phyloP scores from a whole-genome alignment of 2,329 filamentous ascomycete genomes.

The Neonectria hederae region DNA sequence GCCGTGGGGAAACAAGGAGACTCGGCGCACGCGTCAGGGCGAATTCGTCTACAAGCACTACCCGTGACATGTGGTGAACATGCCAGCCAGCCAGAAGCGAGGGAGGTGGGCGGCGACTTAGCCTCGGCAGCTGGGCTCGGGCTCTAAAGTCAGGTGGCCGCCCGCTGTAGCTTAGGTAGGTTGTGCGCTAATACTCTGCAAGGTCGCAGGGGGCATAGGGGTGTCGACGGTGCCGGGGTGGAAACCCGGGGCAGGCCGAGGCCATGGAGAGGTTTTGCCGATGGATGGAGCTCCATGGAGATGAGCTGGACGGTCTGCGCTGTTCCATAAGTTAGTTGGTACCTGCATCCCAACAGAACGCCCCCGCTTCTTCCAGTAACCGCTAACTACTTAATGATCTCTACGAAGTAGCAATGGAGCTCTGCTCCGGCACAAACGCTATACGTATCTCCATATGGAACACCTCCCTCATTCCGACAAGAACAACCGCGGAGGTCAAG shows the following conservation, averaged over 20 bases:
- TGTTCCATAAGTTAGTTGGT: no score
- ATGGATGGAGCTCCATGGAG: conserved; percentile 11
- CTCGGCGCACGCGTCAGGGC: conserved; percentile 40
- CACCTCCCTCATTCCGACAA: conserved; percentile 19
- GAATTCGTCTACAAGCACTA: conserved; percentile 31
- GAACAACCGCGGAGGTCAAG: conserved; percentile 6
- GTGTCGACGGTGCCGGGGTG: conserved; percentile 23
- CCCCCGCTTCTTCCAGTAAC: conserved; percentile 1
- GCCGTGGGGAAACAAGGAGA: conserved; percentile 26
- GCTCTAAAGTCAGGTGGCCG: conserved; percentile 29
- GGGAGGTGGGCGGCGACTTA: conserved; percentile 33
- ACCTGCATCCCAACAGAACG: conserved; percentile 14
- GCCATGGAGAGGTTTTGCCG: conserved; percentile 18
- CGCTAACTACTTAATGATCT: neutral
- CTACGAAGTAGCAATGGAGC: neutral
- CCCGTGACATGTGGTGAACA: conserved; percentile 42
- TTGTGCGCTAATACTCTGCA: conserved; percentile 15
- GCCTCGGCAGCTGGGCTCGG: conserved; percentile 38
- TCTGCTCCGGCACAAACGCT: neutral
- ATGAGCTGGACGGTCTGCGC: conserved; percentile 6
- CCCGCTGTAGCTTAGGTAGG: conserved; percentile 15
- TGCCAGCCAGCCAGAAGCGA: conserved; percentile 27
- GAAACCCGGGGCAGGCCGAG: conserved; percentile 31
- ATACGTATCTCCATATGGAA: conserved; percentile 24
- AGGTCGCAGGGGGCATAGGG: conserved; percentile 14